phyloP scores from a whole-genome alignment of 345 rosid species.

The Brassica nigra region DNA sequence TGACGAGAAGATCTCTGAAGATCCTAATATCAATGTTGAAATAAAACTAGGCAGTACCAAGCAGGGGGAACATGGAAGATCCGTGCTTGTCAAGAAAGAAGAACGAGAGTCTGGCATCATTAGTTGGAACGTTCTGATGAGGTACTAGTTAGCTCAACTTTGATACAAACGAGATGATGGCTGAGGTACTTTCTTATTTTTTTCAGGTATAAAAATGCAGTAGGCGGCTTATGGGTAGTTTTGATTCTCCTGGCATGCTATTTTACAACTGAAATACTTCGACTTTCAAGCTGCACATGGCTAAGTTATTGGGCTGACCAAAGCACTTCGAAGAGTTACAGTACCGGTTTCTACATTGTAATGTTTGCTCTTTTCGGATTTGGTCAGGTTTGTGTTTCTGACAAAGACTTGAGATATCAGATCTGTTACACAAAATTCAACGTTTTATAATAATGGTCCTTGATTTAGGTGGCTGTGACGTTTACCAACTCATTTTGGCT shows the following conservation, averaged over 20 bases:
- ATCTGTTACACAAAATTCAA: not conserved
- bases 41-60: constrained; percentile 34
- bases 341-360: constrained; percentile 59
- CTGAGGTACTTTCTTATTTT: not conserved
- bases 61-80: constrained; percentile 57
- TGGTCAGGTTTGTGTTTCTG: constrained; percentile 68
- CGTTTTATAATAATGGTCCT: not conserved
- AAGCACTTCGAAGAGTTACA: constrained; percentile 57
- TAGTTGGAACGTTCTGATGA: constrained; percentile 77
- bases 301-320: constrained; percentile 85
- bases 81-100: constrained; percentile 85
- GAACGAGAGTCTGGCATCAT: constrained; percentile 92
- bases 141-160: constrained; percentile 48
- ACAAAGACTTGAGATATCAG: not conserved
- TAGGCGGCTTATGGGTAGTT: constrained; percentile 90
- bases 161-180: not conserved
- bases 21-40: constrained; percentile 40
- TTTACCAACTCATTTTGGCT: constrained; percentile 83
- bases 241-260: constrained; percentile 73
- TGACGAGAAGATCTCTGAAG: constrained; percentile 43
- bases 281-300: constrained; percentile 91
- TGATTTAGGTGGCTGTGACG: constrained; percentile 68
- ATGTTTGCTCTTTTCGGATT: constrained; percentile 70
- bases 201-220: constrained; percentile 81
- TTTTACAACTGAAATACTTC: constrained; percentile 67